A percentile compares a stretch with the other conserved stretches of the same genome.
phyloP scores from a whole-genome alignment of 331 rosid species.

The Stylosanthes scabra region DNA sequence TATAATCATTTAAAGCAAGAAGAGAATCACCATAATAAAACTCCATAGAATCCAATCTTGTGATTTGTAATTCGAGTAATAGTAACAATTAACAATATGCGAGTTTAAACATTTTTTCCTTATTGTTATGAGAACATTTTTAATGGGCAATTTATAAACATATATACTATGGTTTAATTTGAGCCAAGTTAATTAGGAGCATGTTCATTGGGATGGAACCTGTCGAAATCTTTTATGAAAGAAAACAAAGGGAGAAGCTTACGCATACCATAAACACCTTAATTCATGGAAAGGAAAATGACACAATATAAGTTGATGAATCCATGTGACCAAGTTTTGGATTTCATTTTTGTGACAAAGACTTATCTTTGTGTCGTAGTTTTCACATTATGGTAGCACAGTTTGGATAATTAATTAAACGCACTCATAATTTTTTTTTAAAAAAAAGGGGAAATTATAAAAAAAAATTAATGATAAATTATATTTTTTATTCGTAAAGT shows the following conservation, averaged over 20 bases:
- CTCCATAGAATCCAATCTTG: not conserved
- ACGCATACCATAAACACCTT: constrained; percentile 34
- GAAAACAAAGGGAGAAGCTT: constrained; percentile 11
- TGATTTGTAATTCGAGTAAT: no score
- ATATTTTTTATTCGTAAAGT: no score
- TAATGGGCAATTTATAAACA: no score
- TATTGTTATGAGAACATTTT: no score
- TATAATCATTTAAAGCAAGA: constrained; percentile 40
- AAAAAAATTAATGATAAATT: no score
- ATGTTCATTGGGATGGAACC: no score
- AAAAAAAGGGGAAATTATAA: not conserved
- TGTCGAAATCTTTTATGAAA: not conserved
- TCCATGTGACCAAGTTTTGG: constrained; percentile 51
- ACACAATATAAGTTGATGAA: constrained; percentile 43
- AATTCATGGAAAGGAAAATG: constrained; percentile 47
- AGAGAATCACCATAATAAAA: constrained; percentile 30
- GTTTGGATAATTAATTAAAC: constrained; percentile 31
- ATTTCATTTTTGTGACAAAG: constrained; percentile 39
- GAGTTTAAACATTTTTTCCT: no score
- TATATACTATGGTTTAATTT: no score
- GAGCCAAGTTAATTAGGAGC: no score
- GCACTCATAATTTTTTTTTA: constrained; percentile 11
- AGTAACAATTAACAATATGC: no score
- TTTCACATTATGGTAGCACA: constrained; percentile 30
- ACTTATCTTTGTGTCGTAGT: constrained; percentile 49